phyloP scores from a whole-genome alignment of 495 filamentous ascomycete species.

The Glarea lozoyensis region DNA sequence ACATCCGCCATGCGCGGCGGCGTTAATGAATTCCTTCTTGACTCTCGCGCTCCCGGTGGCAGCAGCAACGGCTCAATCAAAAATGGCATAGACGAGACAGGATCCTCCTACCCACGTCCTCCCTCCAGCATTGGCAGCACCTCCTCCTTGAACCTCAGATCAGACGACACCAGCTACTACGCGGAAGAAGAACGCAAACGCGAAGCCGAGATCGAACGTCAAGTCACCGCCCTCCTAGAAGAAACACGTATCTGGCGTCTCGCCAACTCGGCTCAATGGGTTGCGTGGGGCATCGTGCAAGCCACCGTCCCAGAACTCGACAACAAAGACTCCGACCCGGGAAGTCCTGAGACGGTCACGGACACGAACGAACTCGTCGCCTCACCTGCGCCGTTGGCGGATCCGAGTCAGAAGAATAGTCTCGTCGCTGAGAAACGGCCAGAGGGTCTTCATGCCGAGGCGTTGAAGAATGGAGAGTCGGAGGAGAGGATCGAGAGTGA shows the following conservation, averaged over 20 bases:
- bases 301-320: conserved; percentile 64
- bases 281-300: conserved; percentile 93
- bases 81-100: background rate
- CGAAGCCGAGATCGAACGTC: conserved; percentile 51
- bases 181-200: conserved; percentile 49
- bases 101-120: background rate
- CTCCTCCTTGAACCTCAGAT: background rate
- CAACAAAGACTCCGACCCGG: background rate
- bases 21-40: conserved; percentile 59
- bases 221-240: conserved; percentile 58
- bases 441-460: conserved; percentile 16
- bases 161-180: conserved; percentile 24
- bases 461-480: background rate
- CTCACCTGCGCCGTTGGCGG: background rate
- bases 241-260: conserved; percentile 80
- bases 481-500: conserved; percentile 8
- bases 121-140: conserved; percentile 1
- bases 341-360: background rate
- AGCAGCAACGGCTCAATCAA: background rate
- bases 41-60: conserved; percentile 51
- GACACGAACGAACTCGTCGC: too few species aligned
- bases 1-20: conserved; percentile 18
- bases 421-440: conserved; percentile 10
- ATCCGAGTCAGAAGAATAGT: background rate
- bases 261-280: conserved; percentile 84